Percentiles rank a stretch among this genome's conserved stretches.
phyloP scores from a whole-genome alignment of 441 rosid genomes.

The Macaranga tanarius region DNA sequence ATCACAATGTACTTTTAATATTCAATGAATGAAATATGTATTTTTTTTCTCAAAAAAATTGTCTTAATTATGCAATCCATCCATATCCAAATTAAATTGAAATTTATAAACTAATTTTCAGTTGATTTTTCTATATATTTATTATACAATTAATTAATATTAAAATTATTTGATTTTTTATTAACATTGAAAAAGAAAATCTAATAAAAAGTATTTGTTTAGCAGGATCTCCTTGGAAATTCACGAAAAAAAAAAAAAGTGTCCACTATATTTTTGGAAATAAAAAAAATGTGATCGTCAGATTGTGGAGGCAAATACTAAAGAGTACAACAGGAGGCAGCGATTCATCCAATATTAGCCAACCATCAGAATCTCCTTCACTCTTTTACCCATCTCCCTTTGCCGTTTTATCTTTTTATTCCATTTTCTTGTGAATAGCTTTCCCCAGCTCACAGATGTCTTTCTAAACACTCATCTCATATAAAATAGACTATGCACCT shows the following conservation, averaged over 20 bases:
- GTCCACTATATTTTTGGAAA: background rate
- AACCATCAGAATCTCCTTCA: constrained; percentile 17
- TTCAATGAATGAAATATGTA: too few relatives aligned
- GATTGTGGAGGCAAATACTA: background rate
- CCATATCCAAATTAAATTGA: too few relatives aligned
- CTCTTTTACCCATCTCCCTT: background rate
- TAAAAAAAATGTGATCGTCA: background rate
- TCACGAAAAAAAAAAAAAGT: background rate
- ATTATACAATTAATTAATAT: too few relatives aligned
- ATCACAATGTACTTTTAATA: too few relatives aligned
- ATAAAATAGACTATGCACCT: background rate
- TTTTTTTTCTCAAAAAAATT: too few relatives aligned
- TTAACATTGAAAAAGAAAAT: too few relatives aligned
- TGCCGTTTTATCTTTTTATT: constrained; percentile 27
- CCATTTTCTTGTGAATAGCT: constrained; percentile 5
- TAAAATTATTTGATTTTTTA: too few relatives aligned
- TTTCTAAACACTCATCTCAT: background rate
- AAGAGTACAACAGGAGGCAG: constrained; percentile 15
- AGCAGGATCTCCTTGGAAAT: background rate
- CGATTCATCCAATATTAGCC: constrained; percentile 35
- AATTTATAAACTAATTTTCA: too few relatives aligned
- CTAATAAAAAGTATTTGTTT: background rate
- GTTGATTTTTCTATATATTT: too few relatives aligned
- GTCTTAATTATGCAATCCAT: too few relatives aligned
- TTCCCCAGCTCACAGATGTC: background rate